These are phyloP conservation scores for Curvularia hawaiiensis DNA, from an alignment of 2,329 filamentous ascomycete genomes.

Conservation along the genomic window DNA sequence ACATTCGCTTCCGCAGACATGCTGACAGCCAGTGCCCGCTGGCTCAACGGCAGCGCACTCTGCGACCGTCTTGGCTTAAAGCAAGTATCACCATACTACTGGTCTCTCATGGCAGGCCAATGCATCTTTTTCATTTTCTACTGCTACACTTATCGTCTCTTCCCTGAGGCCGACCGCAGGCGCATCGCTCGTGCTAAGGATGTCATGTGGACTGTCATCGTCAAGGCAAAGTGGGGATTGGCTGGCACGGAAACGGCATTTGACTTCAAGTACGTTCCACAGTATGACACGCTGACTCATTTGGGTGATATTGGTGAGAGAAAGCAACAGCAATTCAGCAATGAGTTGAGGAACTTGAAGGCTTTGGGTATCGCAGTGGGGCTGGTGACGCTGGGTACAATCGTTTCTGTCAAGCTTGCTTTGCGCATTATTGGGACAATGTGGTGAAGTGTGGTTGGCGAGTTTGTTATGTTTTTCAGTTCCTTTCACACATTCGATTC, in stretches of 20 bases:
- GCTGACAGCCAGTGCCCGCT: conserved; percentile 69
- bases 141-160: conserved; percentile 58
- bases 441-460: conserved; percentile 19
- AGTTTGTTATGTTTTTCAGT: not conserved
- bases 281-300: conserved; percentile 57
- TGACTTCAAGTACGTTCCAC: conserved; percentile 73
- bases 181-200: conserved; percentile 59
- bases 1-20: conserved; percentile 69
- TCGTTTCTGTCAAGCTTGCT: conserved; percentile 33
- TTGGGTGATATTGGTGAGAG: conserved; percentile 52
- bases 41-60: conserved; percentile 71
- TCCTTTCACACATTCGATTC: not conserved
- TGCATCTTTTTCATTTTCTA: conserved; percentile 67
- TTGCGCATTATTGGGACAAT: conserved; percentile 23
- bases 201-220: conserved; percentile 64
- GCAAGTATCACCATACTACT: conserved; percentile 63
- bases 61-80: conserved; percentile 64
- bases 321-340: conserved; percentile 42
- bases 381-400: conserved; percentile 31
- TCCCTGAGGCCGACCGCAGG: conserved; percentile 56
- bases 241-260: conserved; percentile 66
- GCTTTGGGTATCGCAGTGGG: conserved; percentile 51
- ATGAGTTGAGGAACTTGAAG: conserved; percentile 57
- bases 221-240: conserved; percentile 68
- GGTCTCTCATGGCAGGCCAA: conserved; percentile 65